These are phyloP conservation scores for Apiotrichum montevideense DNA, from an alignment of 1,284 basidiomycete genomes.

Conservation along the genomic window DNA sequence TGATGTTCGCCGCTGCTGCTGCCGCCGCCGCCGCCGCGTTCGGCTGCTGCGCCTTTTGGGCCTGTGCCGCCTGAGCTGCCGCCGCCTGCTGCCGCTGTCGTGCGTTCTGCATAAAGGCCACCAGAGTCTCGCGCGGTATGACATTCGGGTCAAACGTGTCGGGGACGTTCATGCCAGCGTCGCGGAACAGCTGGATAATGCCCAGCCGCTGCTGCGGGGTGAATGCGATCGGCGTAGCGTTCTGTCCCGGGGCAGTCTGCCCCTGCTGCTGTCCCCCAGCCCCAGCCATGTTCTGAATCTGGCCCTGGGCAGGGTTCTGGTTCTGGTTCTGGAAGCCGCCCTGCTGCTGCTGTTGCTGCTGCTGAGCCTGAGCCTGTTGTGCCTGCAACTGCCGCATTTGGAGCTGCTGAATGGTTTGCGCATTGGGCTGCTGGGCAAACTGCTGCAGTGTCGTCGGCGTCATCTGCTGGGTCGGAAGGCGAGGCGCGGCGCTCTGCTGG, in stretches of 20 bases:
- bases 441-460: slow-evolving; percentile 14
- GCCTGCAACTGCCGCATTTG: slow-evolving; percentile 17
- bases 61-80: not conserved
- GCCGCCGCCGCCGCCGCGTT: not conserved
- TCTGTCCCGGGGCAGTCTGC: not conserved
- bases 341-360: slow-evolving; percentile 3
- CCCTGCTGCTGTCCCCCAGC: not conserved
- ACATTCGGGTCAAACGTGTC: slow-evolving; percentile 16
- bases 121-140: slow-evolving; percentile 15
- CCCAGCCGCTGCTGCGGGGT: slow-evolving; percentile 14
- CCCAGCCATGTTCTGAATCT: not conserved
- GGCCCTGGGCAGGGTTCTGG: not conserved
- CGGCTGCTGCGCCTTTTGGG: not conserved
- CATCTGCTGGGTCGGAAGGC: slow-evolving; percentile 7
- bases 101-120: slow-evolving; percentile 10
- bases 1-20: not conserved
- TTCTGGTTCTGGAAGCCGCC: slow-evolving; percentile 2
- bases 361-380: not conserved
- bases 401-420: slow-evolving; percentile 17
- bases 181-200: slow-evolving; percentile 14
- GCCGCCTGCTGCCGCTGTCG: slow-evolving; percentile 6
- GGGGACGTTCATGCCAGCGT: slow-evolving; percentile 12
- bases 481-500: slow-evolving; percentile 1
- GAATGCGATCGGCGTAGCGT: slow-evolving; percentile 1
- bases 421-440: slow-evolving; percentile 18